A percentile compares a stretch with the other conserved stretches of the same genome.
phyloP scores from a whole-genome alignment of 768 basidiomycete species.

The Psilocybe subaeruginosa region DNA sequence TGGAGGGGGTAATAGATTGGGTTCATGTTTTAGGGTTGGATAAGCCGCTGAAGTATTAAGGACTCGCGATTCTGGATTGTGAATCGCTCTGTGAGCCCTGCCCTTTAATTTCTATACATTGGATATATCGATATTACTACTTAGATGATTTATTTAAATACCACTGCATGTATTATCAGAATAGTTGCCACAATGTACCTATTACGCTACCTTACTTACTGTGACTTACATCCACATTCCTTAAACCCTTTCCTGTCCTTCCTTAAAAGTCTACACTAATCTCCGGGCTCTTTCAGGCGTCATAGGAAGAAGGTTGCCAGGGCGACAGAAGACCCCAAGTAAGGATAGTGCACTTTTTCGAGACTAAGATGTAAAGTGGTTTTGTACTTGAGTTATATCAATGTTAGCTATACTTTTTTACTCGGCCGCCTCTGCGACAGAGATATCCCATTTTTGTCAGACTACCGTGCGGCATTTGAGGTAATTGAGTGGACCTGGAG shows the following conservation, averaged over 20 bases:
- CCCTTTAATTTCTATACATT: neutral
- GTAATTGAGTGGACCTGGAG: neutral
- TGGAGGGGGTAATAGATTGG: conserved; percentile 47
- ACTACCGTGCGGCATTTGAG: neutral
- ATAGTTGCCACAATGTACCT: conserved; percentile 4
- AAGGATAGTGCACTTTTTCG: conserved; percentile 5
- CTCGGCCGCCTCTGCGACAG: neutral
- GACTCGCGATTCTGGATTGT: neutral
- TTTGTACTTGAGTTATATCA: neutral
- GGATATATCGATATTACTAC: neutral
- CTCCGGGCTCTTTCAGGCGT: neutral
- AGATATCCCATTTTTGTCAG: neutral
- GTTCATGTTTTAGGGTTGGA: neutral
- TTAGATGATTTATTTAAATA: conserved; percentile 1
- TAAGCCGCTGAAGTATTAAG: neutral
- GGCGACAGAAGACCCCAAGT: conserved; percentile 18
- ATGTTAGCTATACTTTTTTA: neutral
- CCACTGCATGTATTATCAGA: conserved; percentile 10
- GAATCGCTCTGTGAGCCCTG: neutral
- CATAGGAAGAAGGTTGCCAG: conserved; percentile 9
- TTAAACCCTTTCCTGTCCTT: neutral
- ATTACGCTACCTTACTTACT: neutral
- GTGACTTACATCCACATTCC: neutral
- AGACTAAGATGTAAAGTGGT: neutral
- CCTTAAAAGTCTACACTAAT: neutral